Percentiles rank a stretch among this genome's conserved stretches.
phyloP scores from a whole-genome alignment of 192 early-diverging fungal genomes.

The Powellomyces hirtus region DNA sequence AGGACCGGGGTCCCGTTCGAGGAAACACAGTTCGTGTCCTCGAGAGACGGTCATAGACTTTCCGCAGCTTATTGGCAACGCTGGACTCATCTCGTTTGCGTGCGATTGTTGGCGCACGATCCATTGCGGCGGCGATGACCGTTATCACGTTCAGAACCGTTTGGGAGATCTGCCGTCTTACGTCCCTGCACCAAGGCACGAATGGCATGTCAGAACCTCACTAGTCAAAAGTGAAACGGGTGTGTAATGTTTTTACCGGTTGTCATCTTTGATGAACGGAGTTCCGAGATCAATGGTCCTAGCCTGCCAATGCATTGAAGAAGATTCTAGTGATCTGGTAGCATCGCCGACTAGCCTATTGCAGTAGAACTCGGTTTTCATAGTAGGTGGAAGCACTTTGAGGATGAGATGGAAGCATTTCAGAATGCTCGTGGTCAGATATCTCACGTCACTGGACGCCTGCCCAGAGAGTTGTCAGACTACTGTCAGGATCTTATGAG shows the following conservation, averaged over 20 bases:
- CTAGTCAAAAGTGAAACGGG: neutral
- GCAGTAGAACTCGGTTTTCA: conserved; percentile 14
- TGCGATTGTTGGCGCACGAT: conserved; percentile 19
- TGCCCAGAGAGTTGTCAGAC: neutral
- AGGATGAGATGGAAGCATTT: conserved; percentile 27
- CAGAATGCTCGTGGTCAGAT: conserved; percentile 9
- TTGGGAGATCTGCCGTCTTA: conserved; percentile 7
- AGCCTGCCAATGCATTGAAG: conserved; percentile 8
- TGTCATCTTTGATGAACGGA: conserved; percentile 23
- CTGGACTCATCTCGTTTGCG: conserved; percentile 22
- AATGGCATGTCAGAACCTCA: neutral
- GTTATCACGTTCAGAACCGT: conserved; percentile 1
- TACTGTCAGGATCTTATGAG: neutral
- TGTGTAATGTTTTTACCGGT: neutral
- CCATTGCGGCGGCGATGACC: conserved; percentile 11
- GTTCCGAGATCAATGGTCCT: conserved; percentile 15
- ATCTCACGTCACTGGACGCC: conserved; percentile 5
- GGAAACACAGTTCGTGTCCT: conserved; percentile 10
- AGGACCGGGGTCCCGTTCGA: conserved; percentile 7
- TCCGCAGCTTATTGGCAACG: conserved; percentile 10
- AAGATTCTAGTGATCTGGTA: neutral
- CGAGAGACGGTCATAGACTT: conserved; percentile 12
- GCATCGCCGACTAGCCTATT: conserved; percentile 3
- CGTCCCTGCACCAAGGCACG: conserved; percentile 6
- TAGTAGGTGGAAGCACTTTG: conserved; percentile 17